These are phyloP conservation scores for Eucalyptus paniculata DNA, from an alignment of 345 rosid species.

Conservation along the genomic window DNA sequence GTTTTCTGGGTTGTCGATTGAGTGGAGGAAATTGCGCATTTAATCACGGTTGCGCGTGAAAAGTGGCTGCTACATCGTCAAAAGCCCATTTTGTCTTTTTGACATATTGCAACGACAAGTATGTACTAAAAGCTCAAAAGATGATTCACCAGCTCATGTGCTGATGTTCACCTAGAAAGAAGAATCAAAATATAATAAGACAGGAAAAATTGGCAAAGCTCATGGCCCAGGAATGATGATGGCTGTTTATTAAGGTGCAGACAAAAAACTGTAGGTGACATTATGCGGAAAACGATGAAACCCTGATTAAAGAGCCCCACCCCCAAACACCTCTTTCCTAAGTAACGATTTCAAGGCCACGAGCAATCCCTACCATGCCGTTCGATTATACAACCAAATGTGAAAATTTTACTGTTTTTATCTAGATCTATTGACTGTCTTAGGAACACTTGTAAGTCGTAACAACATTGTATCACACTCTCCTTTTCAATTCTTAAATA, in stretches of 20 bases:
- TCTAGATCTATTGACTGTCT: not conserved
- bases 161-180: not conserved
- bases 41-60: not conserved
- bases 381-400: not conserved
- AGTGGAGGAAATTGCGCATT: not conserved
- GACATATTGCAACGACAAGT: not conserved
- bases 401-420: not conserved
- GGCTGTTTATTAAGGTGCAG: not conserved
- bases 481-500: not conserved
- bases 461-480: not conserved
- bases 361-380: not conserved
- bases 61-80: not conserved
- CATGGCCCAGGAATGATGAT: not conserved
- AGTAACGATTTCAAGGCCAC: not conserved
- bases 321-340: not conserved
- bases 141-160: not conserved
- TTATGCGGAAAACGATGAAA: not conserved
- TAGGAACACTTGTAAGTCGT: rapidly evolving
- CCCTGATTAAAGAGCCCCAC: not conserved
- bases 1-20: not conserved
- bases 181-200: not conserved
- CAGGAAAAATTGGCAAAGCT: not conserved
- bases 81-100: not conserved
- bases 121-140: not conserved
- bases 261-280: not conserved